Evolutionary conservation across 148 eudicot species (phyloP).

Genomic region (Dysphania ambrosioides): DNA sequence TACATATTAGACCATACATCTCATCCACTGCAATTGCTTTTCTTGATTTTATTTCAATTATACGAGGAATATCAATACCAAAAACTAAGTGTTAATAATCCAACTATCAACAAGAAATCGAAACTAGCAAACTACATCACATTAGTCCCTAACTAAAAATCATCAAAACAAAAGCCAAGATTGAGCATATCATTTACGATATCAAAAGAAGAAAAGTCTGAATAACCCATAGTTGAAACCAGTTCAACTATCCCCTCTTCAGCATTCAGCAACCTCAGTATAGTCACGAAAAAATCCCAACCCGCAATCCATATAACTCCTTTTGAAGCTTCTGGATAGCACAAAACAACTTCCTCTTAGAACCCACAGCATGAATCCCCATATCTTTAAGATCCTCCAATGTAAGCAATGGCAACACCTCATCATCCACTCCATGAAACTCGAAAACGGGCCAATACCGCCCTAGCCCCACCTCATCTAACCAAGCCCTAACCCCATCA

Average conservation of each 20-base stretch:
- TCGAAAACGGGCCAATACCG: constrained; percentile 58
- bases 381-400: constrained; percentile 76
- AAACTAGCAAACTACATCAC: constrained; percentile 10
- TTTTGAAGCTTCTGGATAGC: constrained; percentile 64
- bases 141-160: constrained; percentile 5
- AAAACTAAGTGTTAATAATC: neutral
- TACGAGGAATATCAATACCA: neutral
- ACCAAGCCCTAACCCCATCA: constrained; percentile 59
- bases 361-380: constrained; percentile 75
- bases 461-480: constrained; percentile 49
- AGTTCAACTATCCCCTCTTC: constrained; percentile 19
- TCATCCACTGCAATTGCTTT: too few relatives aligned
- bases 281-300: neutral
- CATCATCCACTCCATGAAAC: constrained; percentile 72
- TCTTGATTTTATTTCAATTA: too few relatives aligned
- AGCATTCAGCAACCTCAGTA: constrained; percentile 13
- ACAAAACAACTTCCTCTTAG: constrained; percentile 58
- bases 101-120: constrained; percentile 11
- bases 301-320: constrained; percentile 41
- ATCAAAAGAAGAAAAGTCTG: neutral
- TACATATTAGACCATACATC: too few relatives aligned
- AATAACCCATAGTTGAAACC: constrained; percentile 13
- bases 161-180: constrained; percentile 7
- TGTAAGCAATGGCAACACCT: constrained; percentile 65
- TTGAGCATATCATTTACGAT: neutral